A percentile compares a stretch with the other conserved stretches of the same genome.
Conservation (phyloP, 129 eudicot genomes). For the Erigeron canadensis region DNA sequence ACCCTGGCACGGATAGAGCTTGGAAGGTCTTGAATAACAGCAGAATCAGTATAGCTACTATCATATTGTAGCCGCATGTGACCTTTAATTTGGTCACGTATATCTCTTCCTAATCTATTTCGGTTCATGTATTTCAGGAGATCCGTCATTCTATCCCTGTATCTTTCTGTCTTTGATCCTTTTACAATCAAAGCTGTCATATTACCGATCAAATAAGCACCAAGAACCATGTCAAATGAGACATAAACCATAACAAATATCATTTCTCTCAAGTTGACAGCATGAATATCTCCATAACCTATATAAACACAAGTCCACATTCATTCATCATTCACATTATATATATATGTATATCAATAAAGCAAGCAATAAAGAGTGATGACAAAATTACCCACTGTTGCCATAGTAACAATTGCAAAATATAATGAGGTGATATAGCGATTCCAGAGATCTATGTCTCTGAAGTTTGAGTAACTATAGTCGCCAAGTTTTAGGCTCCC, state of each 20-base stretch:
- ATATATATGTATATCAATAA: neutral
- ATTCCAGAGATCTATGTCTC: slow-evolving; percentile 83
- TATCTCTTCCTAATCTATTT: slow-evolving; percentile 4
- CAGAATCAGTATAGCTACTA: slow-evolving; percentile 23
- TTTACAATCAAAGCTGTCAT: slow-evolving; percentile 59
- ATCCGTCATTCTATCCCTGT: slow-evolving; percentile 82
- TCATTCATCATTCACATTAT: neutral
- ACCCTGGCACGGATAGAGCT: slow-evolving; percentile 90
- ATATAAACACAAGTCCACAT: slow-evolving; percentile 21
- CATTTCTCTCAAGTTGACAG: slow-evolving; percentile 94
- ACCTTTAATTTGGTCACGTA: slow-evolving; percentile 15
- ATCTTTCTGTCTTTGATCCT: slow-evolving; percentile 18
- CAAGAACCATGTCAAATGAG: slow-evolving; percentile 89
- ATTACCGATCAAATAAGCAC: slow-evolving; percentile 96
- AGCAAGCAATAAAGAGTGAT: neutral
- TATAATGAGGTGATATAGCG: slow-evolving; percentile 76
- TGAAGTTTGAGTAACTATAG: slow-evolving; percentile 67
- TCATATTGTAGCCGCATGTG: neutral
- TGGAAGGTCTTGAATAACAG: slow-evolving; percentile 81
- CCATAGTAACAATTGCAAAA: slow-evolving; percentile 91
- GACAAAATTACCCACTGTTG: slow-evolving; percentile 72
- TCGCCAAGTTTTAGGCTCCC: slow-evolving; percentile 89
- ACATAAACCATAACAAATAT: slow-evolving; percentile 82
- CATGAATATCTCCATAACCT: slow-evolving; percentile 98
- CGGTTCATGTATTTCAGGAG: slow-evolving; percentile 23